Conservation (phyloP, 2,329 filamentous ascomycete species). For the Xylaria multiplex region DNA sequence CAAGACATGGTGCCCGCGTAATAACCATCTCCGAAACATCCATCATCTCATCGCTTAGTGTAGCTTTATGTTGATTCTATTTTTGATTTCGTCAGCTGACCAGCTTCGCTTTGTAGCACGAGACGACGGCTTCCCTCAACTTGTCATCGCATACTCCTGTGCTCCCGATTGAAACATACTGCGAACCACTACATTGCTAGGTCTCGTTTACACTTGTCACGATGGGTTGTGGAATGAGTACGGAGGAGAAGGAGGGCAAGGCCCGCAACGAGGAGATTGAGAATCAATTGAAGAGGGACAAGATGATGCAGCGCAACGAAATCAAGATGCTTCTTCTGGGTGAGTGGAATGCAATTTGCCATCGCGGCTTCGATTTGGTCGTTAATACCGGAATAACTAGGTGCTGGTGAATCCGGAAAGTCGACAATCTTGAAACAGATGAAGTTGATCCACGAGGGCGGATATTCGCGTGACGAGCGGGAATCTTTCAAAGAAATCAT, state of each 20-base stretch:
- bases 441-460: slow-evolving; percentile 99
- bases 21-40: not conserved
- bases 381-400: slow-evolving; percentile 55
- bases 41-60: slow-evolving; percentile 4
- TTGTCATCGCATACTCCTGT: not conserved
- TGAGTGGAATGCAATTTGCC: slow-evolving; percentile 59
- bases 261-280: slow-evolving; percentile 99
- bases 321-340: slow-evolving; percentile 99
- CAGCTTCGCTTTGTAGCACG: slow-evolving; percentile 21
- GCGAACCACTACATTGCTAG: slow-evolving; percentile 19
- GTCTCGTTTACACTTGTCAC: slow-evolving; percentile 59
- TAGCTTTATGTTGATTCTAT: not conserved
- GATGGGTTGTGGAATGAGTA: slow-evolving; percentile 99
- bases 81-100: slow-evolving; percentile 23
- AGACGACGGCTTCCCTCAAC: slow-evolving; percentile 25
- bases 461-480: slow-evolving; percentile 90
- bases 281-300: slow-evolving; percentile 98
- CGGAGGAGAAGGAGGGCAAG: slow-evolving; percentile 99
- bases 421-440: slow-evolving; percentile 96
- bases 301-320: slow-evolving; percentile 98
- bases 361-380: not conserved
- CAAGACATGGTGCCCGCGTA: slow-evolving; percentile 17
- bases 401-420: slow-evolving; percentile 97
- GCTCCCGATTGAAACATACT: slow-evolving; percentile 12
- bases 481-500: slow-evolving; percentile 78